Evolutionary conservation across 768 basidiomycete genomes (phyloP).

Genomic region (Inosperma sp.): DNA sequence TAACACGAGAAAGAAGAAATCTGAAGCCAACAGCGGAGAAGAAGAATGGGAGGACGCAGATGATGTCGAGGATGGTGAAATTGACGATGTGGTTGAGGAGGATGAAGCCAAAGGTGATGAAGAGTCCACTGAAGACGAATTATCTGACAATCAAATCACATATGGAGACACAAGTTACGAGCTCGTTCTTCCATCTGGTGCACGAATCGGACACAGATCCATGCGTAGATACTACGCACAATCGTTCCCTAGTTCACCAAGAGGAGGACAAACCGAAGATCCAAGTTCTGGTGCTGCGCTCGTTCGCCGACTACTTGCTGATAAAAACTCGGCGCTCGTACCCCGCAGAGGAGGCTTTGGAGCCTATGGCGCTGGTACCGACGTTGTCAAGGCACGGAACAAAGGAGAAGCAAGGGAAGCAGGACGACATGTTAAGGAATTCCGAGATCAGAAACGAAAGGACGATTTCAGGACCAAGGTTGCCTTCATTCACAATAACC

Average conservation of each 20-base stretch:
- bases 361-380: conserved; percentile 74
- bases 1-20: conserved; percentile 26
- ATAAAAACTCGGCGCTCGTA: conserved; percentile 82
- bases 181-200: conserved; percentile 89
- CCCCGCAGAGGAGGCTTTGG: conserved; percentile 84
- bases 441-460: conserved; percentile 70
- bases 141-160: conserved; percentile 53
- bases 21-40: conserved; percentile 38
- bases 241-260: conserved; percentile 51
- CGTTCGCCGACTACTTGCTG: conserved; percentile 71
- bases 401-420: conserved; percentile 94
- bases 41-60: conserved; percentile 43
- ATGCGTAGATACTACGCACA: conserved; percentile 86
- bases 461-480: conserved; percentile 86
- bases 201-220: conserved; percentile 86
- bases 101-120: conserved; percentile 21
- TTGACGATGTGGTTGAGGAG: conserved; percentile 38
- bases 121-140: conserved; percentile 38
- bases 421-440: conserved; percentile 77
- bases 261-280: conserved; percentile 46
- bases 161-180: conserved; percentile 82
- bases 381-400: conserved; percentile 88
- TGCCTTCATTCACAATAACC: conserved; percentile 73
- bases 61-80: conserved; percentile 39
- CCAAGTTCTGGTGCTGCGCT: conserved; percentile 70